Base-by-base conservation (phyloP, 1,284 basidiomycete genomes). In the Golubevia pallescens region DNA sequence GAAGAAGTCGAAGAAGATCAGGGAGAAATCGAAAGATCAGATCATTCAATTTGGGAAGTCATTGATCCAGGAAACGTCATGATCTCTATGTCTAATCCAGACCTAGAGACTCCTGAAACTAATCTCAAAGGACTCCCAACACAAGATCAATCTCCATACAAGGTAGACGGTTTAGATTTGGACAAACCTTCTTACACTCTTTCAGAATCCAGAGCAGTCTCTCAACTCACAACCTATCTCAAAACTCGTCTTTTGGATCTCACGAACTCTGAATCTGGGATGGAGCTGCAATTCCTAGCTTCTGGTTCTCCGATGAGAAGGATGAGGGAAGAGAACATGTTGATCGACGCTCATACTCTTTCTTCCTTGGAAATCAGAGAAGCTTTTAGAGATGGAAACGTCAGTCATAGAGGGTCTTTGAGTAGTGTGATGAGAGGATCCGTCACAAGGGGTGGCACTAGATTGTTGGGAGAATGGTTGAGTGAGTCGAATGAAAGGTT, bases 341-440 rank as follows among this genome's bases (percentile, higher is more conserved):
- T 69, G 34, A 77, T 84, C 62, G 81, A 84, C 64, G 74, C 81
- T 1, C 74, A 81, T 63, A 83, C 82, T 5, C 72, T 84, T 1
- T 57, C 69, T 3, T 75, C 82, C 0, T 69, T 84, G 48, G 82
- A 84, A 63, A 71, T 84, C 53, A 70, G 70, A 24, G 68, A 75
- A 28, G 61, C 67, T 1, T 56, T 56, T 14, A 65, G 73, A 51
- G 74, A 77, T n/a, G 57, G 54, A 10, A 21, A 28, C 20, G 54
- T 67, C 4, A 73, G 75, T n/a, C 61, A 63, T 2, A 71, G 76
- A 48, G 81, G 81, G 56, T 77, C 75, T 52, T 68, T 84, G 7
- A 61, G 73, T 21, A 77, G 71, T 32, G 73, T 72, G 24, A 60
- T 83, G 24, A 77, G 81, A 2, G 74, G 81, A 10, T 81, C 81